phyloP scores from a whole-genome alignment of 1,284 basidiomycete species.

The Takashimella koratensis region DNA sequence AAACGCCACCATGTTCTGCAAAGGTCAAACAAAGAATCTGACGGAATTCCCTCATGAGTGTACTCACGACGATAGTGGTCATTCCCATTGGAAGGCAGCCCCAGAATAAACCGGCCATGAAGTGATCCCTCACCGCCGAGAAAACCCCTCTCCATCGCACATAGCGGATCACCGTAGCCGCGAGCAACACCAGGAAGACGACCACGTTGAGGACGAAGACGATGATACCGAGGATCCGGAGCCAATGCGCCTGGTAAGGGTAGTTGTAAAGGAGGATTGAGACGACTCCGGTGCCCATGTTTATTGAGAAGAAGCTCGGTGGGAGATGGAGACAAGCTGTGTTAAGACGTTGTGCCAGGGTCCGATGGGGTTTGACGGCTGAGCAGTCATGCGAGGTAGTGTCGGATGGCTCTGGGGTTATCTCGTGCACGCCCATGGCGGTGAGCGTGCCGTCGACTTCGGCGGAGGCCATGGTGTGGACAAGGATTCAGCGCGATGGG shows the following conservation, averaged over 20 bases:
- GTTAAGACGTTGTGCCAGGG: too few species aligned
- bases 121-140: slow-evolving; percentile 58
- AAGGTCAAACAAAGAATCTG: too few species aligned
- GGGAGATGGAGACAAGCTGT: slow-evolving; percentile 23
- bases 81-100: slow-evolving; percentile 69
- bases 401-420: too few species aligned
- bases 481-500: too few species aligned
- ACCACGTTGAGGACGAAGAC: slow-evolving; percentile 66
- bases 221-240: slow-evolving; percentile 46
- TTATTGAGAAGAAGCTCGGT: slow-evolving; percentile 34
- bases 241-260: slow-evolving; percentile 50
- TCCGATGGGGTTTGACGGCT: too few species aligned
- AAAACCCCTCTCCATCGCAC: slow-evolving; percentile 59
- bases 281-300: slow-evolving; percentile 53
- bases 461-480: too few species aligned
- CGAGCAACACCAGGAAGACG: slow-evolving; percentile 60
- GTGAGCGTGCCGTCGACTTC: too few species aligned
- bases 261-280: slow-evolving; percentile 51
- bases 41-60: too few species aligned
- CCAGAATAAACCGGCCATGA: slow-evolving; percentile 63
- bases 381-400: too few species aligned
- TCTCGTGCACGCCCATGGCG: too few species aligned
- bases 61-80: slow-evolving; percentile 58
- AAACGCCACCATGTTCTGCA: slow-evolving; percentile 52
- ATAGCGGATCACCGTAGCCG: slow-evolving; percentile 55